Evolutionary conservation across 1,284 basidiomycete species (phyloP).

Genomic region (Leccinum solheimii): DNA sequence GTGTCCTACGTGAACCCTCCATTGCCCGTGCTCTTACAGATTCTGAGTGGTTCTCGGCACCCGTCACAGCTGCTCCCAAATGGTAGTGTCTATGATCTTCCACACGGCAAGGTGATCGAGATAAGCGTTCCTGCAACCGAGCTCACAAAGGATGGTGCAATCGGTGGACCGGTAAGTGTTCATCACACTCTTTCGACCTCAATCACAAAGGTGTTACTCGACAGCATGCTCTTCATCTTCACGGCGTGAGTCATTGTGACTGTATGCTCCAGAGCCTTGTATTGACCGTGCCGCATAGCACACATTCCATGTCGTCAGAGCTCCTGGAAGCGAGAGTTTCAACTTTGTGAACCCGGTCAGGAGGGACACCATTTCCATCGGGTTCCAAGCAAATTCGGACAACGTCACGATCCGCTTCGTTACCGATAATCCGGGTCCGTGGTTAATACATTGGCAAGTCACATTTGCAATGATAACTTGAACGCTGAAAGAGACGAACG

Average conservation of each 20-base stretch:
- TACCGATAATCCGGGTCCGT: conserved; percentile 35
- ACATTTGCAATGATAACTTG: neutral
- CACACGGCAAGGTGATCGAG: conserved; percentile 38
- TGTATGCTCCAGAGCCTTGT: neutral
- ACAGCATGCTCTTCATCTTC: conserved; percentile 34
- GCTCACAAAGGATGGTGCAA: conserved; percentile 13
- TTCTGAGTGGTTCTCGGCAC: conserved; percentile 42
- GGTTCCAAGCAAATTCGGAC: conserved; percentile 21
- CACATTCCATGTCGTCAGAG: conserved; percentile 36
- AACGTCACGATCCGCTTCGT: conserved; percentile 36
- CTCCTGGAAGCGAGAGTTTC: conserved; percentile 17
- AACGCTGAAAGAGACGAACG: neutral
- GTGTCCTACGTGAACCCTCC: conserved; percentile 28
- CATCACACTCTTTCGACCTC: neutral
- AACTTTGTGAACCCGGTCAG: conserved; percentile 32
- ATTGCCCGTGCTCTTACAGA: conserved; percentile 41
- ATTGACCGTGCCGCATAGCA: conserved; percentile 26
- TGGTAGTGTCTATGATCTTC: conserved; percentile 39
- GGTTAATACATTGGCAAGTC: conserved; percentile 28
- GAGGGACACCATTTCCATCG: conserved; percentile 28
- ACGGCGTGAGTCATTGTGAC: conserved; percentile 22
- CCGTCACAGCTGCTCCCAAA: conserved; percentile 41
- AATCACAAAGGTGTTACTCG: neutral
- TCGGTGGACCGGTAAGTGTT: conserved; percentile 37
- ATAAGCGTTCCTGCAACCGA: conserved; percentile 31